Percentiles rank a stretch among this genome's conserved stretches.
phyloP scores from a whole-genome alignment of 768 basidiomycete genomes.

The Boletus rubescentipes region DNA sequence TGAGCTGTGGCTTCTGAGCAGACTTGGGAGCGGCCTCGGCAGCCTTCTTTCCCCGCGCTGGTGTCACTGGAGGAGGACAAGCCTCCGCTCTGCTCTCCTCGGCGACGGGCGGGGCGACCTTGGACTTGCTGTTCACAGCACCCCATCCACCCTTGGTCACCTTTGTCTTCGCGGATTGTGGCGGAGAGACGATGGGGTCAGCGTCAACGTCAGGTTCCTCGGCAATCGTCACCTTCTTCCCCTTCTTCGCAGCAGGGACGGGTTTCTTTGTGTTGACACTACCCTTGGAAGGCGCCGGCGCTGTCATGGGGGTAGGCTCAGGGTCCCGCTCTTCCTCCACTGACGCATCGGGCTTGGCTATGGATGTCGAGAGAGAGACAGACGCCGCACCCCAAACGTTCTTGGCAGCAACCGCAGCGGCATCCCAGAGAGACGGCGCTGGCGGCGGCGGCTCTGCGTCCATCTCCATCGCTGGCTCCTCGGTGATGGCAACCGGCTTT shows the following conservation, averaged over 20 bases:
- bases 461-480: conserved; percentile 16
- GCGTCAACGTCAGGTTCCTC: conserved; percentile 29
- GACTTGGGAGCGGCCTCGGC: conserved; percentile 1
- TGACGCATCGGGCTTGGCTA: not conserved
- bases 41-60: conserved; percentile 17
- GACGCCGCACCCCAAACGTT: conserved; percentile 9
- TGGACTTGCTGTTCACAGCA: conserved; percentile 21
- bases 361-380: conserved; percentile 1
- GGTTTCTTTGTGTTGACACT: conserved; percentile 16
- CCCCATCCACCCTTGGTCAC: conserved; percentile 21
- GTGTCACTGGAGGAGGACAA: not conserved
- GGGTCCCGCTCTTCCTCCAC: conserved; percentile 10
- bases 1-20: conserved; percentile 17
- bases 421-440: conserved; percentile 18
- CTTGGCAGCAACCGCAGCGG: conserved; percentile 12
- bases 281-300: conserved; percentile 4
- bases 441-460: conserved; percentile 23
- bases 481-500: conserved; percentile 16
- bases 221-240: conserved; percentile 26
- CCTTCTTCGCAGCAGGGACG: conserved; percentile 14
- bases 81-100: conserved; percentile 17
- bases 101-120: conserved; percentile 3
- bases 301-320: not conserved
- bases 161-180: conserved; percentile 13
- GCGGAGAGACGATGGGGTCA: conserved; percentile 16